Percentiles rank a stretch among this genome's conserved stretches.
These are phyloP conservation scores for Barbarea vulgaris DNA, from an alignment of 345 rosid genomes.

Conservation along the genomic window DNA sequence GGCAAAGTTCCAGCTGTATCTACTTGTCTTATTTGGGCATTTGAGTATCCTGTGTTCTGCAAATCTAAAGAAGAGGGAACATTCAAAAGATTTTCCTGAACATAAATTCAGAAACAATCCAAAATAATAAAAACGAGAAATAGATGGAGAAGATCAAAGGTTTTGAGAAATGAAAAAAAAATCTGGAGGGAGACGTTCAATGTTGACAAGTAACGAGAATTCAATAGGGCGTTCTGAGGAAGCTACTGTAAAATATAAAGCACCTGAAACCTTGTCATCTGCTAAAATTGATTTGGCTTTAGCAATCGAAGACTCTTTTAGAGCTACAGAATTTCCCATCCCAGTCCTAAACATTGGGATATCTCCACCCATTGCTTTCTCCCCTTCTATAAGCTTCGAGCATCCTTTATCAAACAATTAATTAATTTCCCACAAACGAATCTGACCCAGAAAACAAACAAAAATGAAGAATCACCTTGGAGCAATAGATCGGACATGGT, in stretches of 20 bases:
- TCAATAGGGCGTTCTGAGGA: background rate
- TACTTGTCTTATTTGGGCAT: conserved; percentile 44
- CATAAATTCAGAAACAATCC: background rate
- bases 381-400: conserved; percentile 28
- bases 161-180: background rate
- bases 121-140: background rate
- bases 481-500: conserved; percentile 71
- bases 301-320: conserved; percentile 34
- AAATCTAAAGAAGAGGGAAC: conserved; percentile 21
- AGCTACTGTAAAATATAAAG: background rate
- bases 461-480: conserved; percentile 49
- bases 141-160: background rate
- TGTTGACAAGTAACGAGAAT: background rate
- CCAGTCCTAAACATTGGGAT: conserved; percentile 36
- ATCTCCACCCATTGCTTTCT: conserved; percentile 2
- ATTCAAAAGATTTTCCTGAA: conserved; percentile 1
- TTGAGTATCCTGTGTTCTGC: conserved; percentile 44
- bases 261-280: conserved; percentile 16
- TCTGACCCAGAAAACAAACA: background rate
- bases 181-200: background rate
- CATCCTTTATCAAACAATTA: conserved; percentile 35
- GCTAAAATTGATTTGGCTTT: conserved; percentile 32
- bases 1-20: conserved; percentile 45
- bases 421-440: background rate
- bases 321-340: conserved; percentile 34